phyloP scores from a whole-genome alignment of 805 yeast species.

The Saturnispora ahearnii region DNA sequence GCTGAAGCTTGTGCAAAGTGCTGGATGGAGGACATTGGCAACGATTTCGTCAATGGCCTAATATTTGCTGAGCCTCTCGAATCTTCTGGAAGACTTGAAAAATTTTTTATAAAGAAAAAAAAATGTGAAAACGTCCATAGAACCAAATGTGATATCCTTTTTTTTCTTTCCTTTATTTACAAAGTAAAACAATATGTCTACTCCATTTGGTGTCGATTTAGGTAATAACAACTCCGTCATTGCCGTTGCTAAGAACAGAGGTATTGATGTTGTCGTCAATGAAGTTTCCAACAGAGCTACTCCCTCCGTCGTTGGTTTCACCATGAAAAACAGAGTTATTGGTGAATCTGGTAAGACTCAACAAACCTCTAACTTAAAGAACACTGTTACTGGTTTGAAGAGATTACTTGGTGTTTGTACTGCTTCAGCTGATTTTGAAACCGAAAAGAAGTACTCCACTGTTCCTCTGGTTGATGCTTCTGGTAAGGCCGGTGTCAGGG shows the following conservation, averaged over 20 bases:
- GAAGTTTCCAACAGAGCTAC: conserved; percentile 98
- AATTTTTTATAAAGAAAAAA: neutral
- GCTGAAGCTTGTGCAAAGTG: neutral
- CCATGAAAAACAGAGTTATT: conserved; percentile 76
- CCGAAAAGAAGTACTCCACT: conserved; percentile 68
- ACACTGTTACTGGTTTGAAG: conserved; percentile 92
- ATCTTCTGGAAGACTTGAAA: conserved; percentile 1
- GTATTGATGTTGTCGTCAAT: conserved; percentile 95
- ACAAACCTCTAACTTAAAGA: conserved; percentile 92
- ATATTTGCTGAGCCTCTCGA: conserved; percentile 1
- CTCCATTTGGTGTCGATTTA: conserved; percentile 96
- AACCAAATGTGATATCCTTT: neutral
- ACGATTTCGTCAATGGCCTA: conserved; percentile 33
- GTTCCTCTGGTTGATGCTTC: conserved; percentile 61
- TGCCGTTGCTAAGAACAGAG: conserved; percentile 96
- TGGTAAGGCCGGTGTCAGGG: conserved; percentile 78
- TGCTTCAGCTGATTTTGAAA: conserved; percentile 65
- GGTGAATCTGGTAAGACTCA: conserved; percentile 96
- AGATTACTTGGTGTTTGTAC: conserved; percentile 77
- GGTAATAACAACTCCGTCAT: conserved; percentile 92
- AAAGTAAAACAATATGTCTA: conserved; percentile 48
- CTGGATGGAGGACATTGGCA: conserved; percentile 78
- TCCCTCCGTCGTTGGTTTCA: conserved; percentile 84
- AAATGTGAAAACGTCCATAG: conserved; percentile 1
- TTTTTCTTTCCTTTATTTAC: neutral